These are phyloP conservation scores for Musa balbisiana DNA, from an alignment of 202 grass and related monocot genomes.

Conservation along the genomic window DNA sequence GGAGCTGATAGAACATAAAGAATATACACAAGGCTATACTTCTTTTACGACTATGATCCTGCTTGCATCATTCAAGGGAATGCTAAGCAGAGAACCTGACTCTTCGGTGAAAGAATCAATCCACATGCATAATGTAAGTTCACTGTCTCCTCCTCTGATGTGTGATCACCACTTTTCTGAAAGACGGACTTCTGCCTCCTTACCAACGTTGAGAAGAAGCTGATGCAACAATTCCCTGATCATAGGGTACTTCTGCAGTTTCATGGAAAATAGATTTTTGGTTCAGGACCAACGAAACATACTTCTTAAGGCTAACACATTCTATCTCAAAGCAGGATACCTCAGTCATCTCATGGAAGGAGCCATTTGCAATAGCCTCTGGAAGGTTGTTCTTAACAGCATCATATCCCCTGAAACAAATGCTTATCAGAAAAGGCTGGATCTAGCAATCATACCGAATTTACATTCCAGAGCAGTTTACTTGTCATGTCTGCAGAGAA, in stretches of 20 bases:
- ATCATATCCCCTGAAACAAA: conserved; percentile 3
- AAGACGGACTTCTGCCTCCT: background rate
- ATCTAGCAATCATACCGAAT: background rate
- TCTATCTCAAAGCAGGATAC: conserved; percentile 2
- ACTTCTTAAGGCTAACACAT: background rate
- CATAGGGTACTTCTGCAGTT: conserved; percentile 4
- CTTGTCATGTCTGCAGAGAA: conserved; percentile 15
- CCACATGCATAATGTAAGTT: background rate
- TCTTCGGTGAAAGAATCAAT: no score
- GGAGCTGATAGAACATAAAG: no score
- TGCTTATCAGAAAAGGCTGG: background rate
- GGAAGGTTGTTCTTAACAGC: conserved; percentile 1
- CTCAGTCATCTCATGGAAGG: background rate
- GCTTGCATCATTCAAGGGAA: no score
- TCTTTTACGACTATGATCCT: no score
- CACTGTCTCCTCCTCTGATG: background rate
- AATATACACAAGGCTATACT: no score
- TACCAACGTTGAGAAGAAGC: conserved; percentile 11
- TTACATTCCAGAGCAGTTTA: background rate
- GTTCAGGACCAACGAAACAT: background rate
- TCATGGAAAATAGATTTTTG: background rate
- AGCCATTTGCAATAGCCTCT: conserved; percentile 15
- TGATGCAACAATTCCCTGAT: conserved; percentile 4
- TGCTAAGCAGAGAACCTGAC: no score
- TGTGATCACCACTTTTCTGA: background rate